These are phyloP conservation scores for Lactarius evosmus DNA, from an alignment of 768 basidiomycete genomes.

Conservation along the genomic window DNA sequence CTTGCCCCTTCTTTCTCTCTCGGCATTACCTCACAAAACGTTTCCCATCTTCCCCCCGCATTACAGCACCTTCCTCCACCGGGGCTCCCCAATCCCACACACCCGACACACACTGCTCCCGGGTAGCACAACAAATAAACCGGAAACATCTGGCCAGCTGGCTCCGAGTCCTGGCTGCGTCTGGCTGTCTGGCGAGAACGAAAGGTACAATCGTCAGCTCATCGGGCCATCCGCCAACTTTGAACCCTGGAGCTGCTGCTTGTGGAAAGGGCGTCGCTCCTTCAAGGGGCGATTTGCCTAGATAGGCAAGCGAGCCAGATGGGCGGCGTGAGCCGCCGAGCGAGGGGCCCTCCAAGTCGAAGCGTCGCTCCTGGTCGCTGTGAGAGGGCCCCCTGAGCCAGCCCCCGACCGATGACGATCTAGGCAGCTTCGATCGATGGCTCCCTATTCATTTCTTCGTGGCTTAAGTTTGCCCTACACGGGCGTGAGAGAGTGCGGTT, in stretches of 20 bases:
- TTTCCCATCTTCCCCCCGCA: background rate
- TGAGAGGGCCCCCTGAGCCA: no score
- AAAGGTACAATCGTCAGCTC: background rate
- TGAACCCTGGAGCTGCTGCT: background rate
- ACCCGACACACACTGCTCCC: background rate
- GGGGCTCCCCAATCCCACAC: background rate
- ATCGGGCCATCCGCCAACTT: background rate
- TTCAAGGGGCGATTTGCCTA: slow-evolving; percentile 13
- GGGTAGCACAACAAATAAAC: background rate
- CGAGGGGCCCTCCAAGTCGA: background rate
- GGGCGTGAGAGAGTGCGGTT: background rate
- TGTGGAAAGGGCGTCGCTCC: slow-evolving; percentile 1
- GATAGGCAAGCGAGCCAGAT: slow-evolving; percentile 15
- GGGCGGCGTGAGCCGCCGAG: background rate
- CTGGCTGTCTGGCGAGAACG: background rate
- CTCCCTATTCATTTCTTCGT: background rate
- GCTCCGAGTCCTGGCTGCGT: no score
- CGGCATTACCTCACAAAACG: background rate
- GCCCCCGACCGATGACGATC: background rate
- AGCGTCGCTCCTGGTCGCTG: no score
- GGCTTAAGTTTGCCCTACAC: background rate
- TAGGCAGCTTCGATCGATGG: background rate
- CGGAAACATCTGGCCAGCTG: background rate
- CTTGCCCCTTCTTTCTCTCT: background rate
- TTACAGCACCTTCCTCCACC: background rate